A percentile compares a stretch with the other conserved stretches of the same genome.
Conservation (phyloP, 2,329 filamentous ascomycete genomes). For the Fusarium ambrosium region DNA sequence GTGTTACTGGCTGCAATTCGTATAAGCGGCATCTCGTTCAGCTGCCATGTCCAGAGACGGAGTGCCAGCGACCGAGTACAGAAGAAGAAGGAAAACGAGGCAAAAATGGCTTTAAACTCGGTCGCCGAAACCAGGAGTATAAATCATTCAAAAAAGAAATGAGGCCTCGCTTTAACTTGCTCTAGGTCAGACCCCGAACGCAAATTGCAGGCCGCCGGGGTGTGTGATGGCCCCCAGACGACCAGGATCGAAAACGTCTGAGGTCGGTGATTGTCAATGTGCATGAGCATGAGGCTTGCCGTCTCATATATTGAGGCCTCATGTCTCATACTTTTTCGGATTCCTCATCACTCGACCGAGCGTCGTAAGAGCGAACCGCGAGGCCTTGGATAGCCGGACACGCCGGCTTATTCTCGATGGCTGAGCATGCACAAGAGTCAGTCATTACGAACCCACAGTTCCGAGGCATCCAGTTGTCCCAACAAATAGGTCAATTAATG, state of each 20-base stretch:
- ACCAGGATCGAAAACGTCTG: not conserved
- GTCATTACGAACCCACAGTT: not conserved
- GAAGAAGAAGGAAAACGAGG: not conserved
- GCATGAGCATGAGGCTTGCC: not conserved
- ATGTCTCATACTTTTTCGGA: not conserved
- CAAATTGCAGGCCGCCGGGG: not conserved
- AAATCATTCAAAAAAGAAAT: slow-evolving; percentile 1
- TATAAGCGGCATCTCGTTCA: not conserved
- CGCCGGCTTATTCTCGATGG: not conserved
- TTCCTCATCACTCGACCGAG: not conserved
- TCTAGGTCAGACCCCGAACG: not conserved
- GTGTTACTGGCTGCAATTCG: not conserved
- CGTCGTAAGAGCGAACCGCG: not conserved
- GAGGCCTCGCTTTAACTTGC: not conserved
- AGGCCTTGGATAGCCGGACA: not conserved
- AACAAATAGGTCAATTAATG: not conserved
- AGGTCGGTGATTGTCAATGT: not conserved
- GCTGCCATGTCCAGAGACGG: not conserved
- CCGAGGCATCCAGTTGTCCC: not conserved
- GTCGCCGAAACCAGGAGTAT: not conserved
- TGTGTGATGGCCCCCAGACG: not conserved
- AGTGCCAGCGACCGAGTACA: not conserved
- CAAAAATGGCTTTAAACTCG: not conserved
- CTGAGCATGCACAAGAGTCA: not conserved
- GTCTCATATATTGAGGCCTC: not conserved